Evolutionary conservation across 2,329 filamentous ascomycete genomes (phyloP), one percentile per base, ranked within the genome.

Genomic region (Hysterium pulicare): DNA sequence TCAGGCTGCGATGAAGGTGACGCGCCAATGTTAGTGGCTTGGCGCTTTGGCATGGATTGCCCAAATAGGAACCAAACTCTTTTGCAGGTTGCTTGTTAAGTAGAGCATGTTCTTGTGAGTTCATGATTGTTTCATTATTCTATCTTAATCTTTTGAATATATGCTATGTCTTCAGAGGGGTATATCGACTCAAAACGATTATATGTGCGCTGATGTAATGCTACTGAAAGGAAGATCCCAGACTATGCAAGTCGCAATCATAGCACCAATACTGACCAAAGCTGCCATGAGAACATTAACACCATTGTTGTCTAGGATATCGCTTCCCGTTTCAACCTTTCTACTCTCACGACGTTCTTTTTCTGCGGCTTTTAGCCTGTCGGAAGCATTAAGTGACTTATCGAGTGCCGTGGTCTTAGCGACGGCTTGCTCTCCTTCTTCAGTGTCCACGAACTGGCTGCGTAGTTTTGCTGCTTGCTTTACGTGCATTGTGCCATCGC

Each of bases 231-330:
- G 57, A 31, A 61, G n/a, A n/a, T 54, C 51, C 64, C 60, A 68
- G 3, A 60, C 32, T n/a, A 52, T 20, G 21, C 53, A 56, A 3
- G 64, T 57, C 2, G 47, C 53, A n/a, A 60, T 72, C 81, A 97
- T 94, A 4, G 83, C 86, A 4, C 84, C 80, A 15, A 90, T 51
- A 61, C 87, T 95, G 79, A 95, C 90, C 4, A 75, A 74, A 11
- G 81, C 76, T 0, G 91, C 90, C 91, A 96, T 97, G 43, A 91
- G 66, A 44, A 96, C 81, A 66, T 98, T 98, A 55, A 98, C 90
- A 41, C 87, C 86, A 66, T 98, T 98, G 67, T 98, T 98, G 67
- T 95, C 90, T 44, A 98, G 72, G 47, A 94, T 64, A 62, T 95
- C 79, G 70, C 74, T 38, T 62, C 82, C 89, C 53, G 74, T 85